Conservation (phyloP, 495 filamentous ascomycete species). For the Gamarada debralockiae region DNA sequence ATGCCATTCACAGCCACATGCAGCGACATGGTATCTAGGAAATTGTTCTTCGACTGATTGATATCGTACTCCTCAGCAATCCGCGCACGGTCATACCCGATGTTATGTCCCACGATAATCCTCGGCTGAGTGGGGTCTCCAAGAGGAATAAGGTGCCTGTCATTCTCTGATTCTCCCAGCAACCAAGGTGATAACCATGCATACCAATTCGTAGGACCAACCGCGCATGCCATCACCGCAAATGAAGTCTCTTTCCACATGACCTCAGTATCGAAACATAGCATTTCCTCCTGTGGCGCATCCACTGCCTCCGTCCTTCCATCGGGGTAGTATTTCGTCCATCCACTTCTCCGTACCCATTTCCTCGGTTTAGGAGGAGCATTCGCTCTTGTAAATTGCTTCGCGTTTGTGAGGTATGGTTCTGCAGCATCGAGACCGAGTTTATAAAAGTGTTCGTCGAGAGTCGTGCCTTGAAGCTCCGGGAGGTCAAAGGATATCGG, state of each 20-base stretch:
- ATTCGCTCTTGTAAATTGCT: conserved; percentile 60
- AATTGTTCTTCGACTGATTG: conserved; percentile 75
- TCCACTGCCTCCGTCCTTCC: conserved; percentile 67
- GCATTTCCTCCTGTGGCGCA: conserved; percentile 71
- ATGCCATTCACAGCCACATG: conserved; percentile 98
- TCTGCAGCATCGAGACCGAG: conserved; percentile 85
- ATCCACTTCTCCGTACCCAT: conserved; percentile 81
- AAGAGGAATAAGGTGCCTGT: conserved; percentile 79
- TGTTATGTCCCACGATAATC: conserved; percentile 89
- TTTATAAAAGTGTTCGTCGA: conserved; percentile 95
- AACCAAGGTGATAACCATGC: conserved; percentile 97
- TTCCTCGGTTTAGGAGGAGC: conserved; percentile 71
- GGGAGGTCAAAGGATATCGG: conserved; percentile 88
- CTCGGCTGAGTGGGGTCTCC: conserved; percentile 66
- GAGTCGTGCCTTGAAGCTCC: conserved; percentile 65
- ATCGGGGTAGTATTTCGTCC: conserved; percentile 86
- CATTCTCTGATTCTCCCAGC: conserved; percentile 70
- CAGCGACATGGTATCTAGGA: conserved; percentile 96
- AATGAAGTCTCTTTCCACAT: conserved; percentile 90
- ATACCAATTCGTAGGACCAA: conserved; percentile 86
- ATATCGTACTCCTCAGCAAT: conserved; percentile 87
- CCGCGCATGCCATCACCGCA: conserved; percentile 95
- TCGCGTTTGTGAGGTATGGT: conserved; percentile 76
- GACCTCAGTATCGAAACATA: conserved; percentile 95
- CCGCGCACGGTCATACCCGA: conserved; percentile 91